Percentiles rank a stretch among this genome's conserved stretches.
These are phyloP conservation scores for Diatrype stigma DNA, from an alignment of 2,329 filamentous ascomycete species.

Conservation along the genomic window DNA sequence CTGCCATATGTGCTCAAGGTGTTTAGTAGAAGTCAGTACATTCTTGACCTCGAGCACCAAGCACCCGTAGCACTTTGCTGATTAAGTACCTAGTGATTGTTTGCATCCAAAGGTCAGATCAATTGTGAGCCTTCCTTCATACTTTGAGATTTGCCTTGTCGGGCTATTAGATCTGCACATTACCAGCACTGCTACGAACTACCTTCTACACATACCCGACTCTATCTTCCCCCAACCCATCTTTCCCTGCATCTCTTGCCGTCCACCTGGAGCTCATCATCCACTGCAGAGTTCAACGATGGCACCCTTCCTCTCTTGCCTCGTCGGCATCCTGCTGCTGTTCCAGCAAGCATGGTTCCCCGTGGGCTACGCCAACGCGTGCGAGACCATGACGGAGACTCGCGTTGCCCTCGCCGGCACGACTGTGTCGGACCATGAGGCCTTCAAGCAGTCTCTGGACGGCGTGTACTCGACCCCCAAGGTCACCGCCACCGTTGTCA, in stretches of 20 bases:
- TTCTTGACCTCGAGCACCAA: neutral
- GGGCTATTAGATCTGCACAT: too few relatives aligned
- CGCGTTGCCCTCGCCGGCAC: constrained; percentile 9
- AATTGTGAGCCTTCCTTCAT: neutral
- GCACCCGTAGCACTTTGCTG: neutral
- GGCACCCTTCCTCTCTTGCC: neutral
- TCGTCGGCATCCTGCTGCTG: neutral
- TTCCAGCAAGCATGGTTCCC: neutral
- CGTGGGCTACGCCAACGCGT: neutral
- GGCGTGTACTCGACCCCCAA: constrained; percentile 15
- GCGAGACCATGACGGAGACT: neutral
- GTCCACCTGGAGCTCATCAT: too few relatives aligned
- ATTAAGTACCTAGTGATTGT: neutral
- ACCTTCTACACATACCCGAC: too few relatives aligned
- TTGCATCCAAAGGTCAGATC: neutral
- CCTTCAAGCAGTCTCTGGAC: constrained; percentile 17
- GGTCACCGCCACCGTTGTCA: constrained; percentile 10
- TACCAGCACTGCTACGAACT: too few relatives aligned
- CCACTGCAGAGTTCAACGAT: neutral
- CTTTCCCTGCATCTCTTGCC: too few relatives aligned
- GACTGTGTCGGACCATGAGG: constrained; percentile 10
- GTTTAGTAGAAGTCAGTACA: too few relatives aligned
- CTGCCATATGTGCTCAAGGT: too few relatives aligned
- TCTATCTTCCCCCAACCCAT: neutral
- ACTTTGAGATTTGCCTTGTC: too few relatives aligned